Evolutionary conservation across 352 stramenopile species (phyloP).

Genomic region (Elongisporangium anandrum): DNA sequence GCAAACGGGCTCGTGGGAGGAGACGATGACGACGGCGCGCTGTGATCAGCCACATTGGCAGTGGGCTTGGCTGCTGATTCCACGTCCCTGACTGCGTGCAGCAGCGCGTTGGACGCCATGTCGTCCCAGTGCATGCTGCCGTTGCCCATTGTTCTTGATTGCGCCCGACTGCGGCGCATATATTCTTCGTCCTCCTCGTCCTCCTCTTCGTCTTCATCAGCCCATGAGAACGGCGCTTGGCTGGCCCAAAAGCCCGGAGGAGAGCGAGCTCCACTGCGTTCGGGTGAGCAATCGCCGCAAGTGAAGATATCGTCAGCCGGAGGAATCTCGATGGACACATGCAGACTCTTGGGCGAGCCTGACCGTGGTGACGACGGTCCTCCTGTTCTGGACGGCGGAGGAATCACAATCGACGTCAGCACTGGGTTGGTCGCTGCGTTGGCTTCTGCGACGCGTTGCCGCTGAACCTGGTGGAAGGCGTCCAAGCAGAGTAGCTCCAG

Average conservation of each 20-base stretch:
- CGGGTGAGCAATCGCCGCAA: conserved; percentile 15
- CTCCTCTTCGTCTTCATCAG: conserved; percentile 49
- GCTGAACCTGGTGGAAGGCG: conserved; percentile 59
- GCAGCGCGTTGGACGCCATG: conserved; percentile 51
- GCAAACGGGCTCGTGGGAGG: conserved; percentile 18
- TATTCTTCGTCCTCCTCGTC: conserved; percentile 22
- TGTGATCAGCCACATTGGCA: background rate
- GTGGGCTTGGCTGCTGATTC: background rate
- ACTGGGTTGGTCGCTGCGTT: conserved; percentile 4
- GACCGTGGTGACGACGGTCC: conserved; percentile 3
- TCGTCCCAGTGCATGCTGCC: conserved; percentile 46
- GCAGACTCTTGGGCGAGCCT: conserved; percentile 26
- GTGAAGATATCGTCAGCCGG: conserved; percentile 17
- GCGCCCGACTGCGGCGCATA: conserved; percentile 5
- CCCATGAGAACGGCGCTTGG: conserved; percentile 57
- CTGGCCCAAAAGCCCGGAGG: conserved; percentile 78
- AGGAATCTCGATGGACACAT: conserved; percentile 49
- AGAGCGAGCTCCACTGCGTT: conserved; percentile 45
- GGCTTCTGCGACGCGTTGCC: conserved; percentile 10
- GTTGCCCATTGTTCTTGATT: conserved; percentile 6
- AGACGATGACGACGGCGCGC: background rate
- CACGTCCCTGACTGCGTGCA: conserved; percentile 30
- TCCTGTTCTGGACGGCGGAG: conserved; percentile 15
- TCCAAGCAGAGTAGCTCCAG: conserved; percentile 65
- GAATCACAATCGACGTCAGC: conserved; percentile 9